Evolutionary conservation across 2,329 filamentous ascomycete species (phyloP), one percentile per base, ranked within the genome.

Genomic region (Ophiosphaerella narmari): DNA sequence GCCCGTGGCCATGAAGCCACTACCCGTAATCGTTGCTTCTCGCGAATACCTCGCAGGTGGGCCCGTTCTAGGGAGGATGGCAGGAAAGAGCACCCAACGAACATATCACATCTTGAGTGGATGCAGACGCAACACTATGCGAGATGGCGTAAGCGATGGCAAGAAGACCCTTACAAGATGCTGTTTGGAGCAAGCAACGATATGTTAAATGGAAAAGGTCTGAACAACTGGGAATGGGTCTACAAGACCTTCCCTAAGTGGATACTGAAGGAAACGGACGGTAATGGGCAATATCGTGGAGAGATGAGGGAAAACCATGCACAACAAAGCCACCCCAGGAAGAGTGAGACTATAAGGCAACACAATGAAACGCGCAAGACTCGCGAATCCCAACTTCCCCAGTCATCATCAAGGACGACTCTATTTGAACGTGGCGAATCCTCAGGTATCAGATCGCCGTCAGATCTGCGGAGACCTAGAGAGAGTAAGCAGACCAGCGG

Each of bases 131-230:
- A 65, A 35, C 61, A 67, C 31, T 65, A 66, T 29, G 52, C 55
- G 16, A 57, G 46, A n/a, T 71, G 66, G 68, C 66, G 58, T 50
- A 60, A 54, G 52, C 51, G 57, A 23, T 42, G 78, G 31, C 65
- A 74, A 34, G 61, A 71, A 14, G 72, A 78, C 46, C 76, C 77
- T 9, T 78, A 78, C 45, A 66, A 71, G 44, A 68, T 73, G 7
- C 57, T 78, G 29, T 78, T 78, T 46, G 77, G 76, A 2, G 73
- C 72, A 2, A 72, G 70, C 38, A 65, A 73, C 46, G 60, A 65
- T 14, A 68, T 69, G 65, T 48, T 72, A 26, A 62, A 32, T 45
- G 70, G 68, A 23, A 66, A 65, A 48, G 68, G 68, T 4, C 40
- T 66, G 46, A 64, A 55, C 38, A 61, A 66, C n/a, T 65, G 64